Evolutionary conservation across 164 flowering plant species (phyloP).

Genomic region (Houttuynia cordata): DNA sequence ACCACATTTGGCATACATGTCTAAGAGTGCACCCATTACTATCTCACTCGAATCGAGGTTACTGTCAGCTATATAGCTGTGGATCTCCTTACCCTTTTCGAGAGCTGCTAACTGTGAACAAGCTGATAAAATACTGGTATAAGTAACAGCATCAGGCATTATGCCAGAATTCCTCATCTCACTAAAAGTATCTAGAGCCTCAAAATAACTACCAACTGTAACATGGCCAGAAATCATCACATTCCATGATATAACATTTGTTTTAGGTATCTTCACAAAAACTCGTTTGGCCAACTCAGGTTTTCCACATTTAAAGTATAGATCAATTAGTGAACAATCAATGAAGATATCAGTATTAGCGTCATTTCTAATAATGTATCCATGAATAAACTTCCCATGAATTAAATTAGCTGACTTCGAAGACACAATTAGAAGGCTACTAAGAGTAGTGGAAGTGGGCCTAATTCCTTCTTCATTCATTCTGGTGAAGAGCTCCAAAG

Average conservation of each 20-base stretch:
- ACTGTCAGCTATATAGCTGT: conserved; percentile 21
- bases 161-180: conserved; percentile 32
- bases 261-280: conserved; percentile 29
- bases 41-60: conserved; percentile 34
- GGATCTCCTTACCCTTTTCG: conserved; percentile 55
- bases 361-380: conserved; percentile 37
- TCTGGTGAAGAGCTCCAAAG: conserved; percentile 40
- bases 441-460: conserved; percentile 45
- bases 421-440: conserved; percentile 43
- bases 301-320: conserved; percentile 54
- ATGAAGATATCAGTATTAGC: conserved; percentile 29
- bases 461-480: conserved; percentile 34
- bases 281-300: conserved; percentile 34
- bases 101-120: conserved; percentile 59
- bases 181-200: conserved; percentile 37
- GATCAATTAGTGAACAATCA: conserved; percentile 37
- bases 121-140: conserved; percentile 43
- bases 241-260: conserved; percentile 43
- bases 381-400: conserved; percentile 56
- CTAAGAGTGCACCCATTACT: conserved; percentile 64
- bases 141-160: conserved; percentile 47
- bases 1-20: conserved; percentile 83
- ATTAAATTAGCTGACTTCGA: conserved; percentile 36
- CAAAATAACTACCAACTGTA: conserved; percentile 30
- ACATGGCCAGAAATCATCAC: conserved; percentile 69